phyloP scores from a whole-genome alignment of 176 grass and related monocot genomes.

The maize (Zea mays) region DNA sequence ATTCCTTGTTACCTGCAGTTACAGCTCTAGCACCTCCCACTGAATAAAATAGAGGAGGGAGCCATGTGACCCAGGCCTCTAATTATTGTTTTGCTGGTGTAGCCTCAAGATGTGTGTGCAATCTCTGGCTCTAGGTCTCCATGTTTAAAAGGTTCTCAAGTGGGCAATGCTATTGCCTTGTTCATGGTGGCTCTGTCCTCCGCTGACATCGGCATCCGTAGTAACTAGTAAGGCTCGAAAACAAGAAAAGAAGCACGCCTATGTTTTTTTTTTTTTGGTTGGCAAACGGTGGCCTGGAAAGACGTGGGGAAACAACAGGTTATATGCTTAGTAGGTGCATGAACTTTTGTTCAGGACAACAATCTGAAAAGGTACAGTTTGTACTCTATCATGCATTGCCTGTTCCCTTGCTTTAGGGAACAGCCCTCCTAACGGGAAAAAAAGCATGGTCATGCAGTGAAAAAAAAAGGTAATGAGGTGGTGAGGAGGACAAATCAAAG shows the following conservation, averaged over 20 bases:
- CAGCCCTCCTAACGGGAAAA: constrained; percentile 30
- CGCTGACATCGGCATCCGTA: constrained; percentile 2
- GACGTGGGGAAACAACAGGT: constrained; percentile 25
- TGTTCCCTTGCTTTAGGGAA: constrained; percentile 43
- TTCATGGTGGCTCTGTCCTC: constrained; percentile 20
- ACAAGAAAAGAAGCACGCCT: background rate
- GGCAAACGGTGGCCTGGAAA: constrained; percentile 26
- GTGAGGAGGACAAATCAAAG: constrained; percentile 30
- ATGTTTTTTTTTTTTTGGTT: background rate
- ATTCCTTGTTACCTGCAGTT: constrained; percentile 49
- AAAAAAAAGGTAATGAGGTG: constrained; percentile 7
- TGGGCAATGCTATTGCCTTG: constrained; percentile 12
- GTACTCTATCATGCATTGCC: constrained; percentile 8
- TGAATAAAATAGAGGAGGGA: constrained; percentile 41
- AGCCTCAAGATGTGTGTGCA: constrained; percentile 21
- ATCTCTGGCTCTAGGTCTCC: constrained; percentile 6
- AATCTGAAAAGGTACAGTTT: constrained; percentile 40
- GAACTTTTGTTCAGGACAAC: constrained; percentile 32
- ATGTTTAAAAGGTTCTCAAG: constrained; percentile 32
- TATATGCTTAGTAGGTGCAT: constrained; percentile 6
- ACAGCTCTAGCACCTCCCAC: constrained; percentile 30
- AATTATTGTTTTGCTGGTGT: constrained; percentile 43
- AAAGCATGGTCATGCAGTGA: constrained; percentile 20
- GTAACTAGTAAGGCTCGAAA: constrained; percentile 13
- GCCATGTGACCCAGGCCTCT: constrained; percentile 49